These are phyloP conservation scores for Gypsophila paniculata DNA, from an alignment of 179 eudicot species.

Conservation along the genomic window DNA sequence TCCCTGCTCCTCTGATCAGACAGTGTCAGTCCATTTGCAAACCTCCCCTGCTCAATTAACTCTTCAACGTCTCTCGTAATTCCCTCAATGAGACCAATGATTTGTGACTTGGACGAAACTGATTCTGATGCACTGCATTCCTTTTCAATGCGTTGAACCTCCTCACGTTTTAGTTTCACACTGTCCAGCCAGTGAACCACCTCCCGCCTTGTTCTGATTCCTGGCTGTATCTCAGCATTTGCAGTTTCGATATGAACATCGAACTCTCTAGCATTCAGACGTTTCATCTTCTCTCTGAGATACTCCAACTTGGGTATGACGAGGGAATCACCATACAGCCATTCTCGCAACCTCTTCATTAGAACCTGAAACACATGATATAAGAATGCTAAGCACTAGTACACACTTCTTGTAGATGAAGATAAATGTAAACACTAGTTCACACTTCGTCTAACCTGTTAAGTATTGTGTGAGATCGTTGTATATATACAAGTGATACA, in stretches of 20 bases:
- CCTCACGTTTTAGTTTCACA: neutral
- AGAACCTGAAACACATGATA: neutral
- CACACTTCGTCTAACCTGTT: too few species aligned
- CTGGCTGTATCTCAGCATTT: conserved; percentile 12
- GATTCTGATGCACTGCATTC: neutral
- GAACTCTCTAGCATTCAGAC: conserved; percentile 2
- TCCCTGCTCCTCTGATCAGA: neutral
- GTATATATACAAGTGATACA: too few species aligned
- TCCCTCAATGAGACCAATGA: neutral
- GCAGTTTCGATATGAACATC: neutral
- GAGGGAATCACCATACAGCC: conserved; percentile 2
- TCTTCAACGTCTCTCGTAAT: neutral
- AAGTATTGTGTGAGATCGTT: too few species aligned
- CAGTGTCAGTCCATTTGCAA: neutral
- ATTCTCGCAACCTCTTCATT: conserved; percentile 8
- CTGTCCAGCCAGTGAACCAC: conserved; percentile 5
- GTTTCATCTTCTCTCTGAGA: conserved; percentile 1
- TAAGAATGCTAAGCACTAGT: neutral
- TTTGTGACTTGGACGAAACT: neutral
- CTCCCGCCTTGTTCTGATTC: neutral
- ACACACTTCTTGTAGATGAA: too few species aligned
- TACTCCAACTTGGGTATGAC: conserved; percentile 8
- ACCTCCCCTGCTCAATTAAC: conserved; percentile 6
- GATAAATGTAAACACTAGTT: too few species aligned
- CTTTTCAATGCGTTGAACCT: neutral